Percentiles rank a stretch among this genome's conserved stretches.
Evolutionary conservation across 805 yeast species (phyloP).

Genomic region (Starmerella roubikii): DNA sequence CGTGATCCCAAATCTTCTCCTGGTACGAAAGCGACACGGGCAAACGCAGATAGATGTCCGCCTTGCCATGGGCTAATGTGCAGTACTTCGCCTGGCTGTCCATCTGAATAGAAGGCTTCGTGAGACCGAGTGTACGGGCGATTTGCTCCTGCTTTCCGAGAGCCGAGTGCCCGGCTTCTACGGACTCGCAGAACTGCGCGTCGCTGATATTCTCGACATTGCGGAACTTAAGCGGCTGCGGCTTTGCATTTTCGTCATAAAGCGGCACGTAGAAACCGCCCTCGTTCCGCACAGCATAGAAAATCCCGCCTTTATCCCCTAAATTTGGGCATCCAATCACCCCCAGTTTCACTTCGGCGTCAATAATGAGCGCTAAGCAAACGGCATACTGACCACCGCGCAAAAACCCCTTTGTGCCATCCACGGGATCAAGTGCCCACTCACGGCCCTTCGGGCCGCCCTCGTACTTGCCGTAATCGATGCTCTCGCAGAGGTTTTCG

Average conservation of each 20-base stretch:
- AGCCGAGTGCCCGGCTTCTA: slow-evolving; percentile 88
- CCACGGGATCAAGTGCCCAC: slow-evolving; percentile 98
- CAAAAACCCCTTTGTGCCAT: slow-evolving; percentile 92
- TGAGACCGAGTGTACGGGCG: slow-evolving; percentile 49
- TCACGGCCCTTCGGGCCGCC: slow-evolving; percentile 74
- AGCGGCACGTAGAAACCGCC: slow-evolving; percentile 50
- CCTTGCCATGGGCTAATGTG: slow-evolving; percentile 76
- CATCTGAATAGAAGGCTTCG: slow-evolving; percentile 49
- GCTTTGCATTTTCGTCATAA: slow-evolving; percentile 23
- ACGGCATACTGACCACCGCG: slow-evolving; percentile 96
- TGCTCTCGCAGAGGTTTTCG: slow-evolving; percentile 43
- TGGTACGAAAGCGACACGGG: slow-evolving; percentile 65
- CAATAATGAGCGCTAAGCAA: slow-evolving; percentile 76
- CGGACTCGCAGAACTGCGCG: slow-evolving; percentile 76
- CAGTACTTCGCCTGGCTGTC: slow-evolving; percentile 97
- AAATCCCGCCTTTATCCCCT: slow-evolving; percentile 55
- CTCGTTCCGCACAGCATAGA: slow-evolving; percentile 49
- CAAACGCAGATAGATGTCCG: slow-evolving; percentile 79
- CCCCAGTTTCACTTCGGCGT: slow-evolving; percentile 76
- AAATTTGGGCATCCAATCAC: slow-evolving; percentile 95
- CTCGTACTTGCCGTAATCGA: slow-evolving; percentile 64
- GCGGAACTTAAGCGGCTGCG: slow-evolving; percentile 36
- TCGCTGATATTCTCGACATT: slow-evolving; percentile 34
- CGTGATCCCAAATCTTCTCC: slow-evolving; percentile 98
- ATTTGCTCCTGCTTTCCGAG: slow-evolving; percentile 73